phyloP scores from a whole-genome alignment of 768 basidiomycete species.

The Pleurotus ostreatus region DNA sequence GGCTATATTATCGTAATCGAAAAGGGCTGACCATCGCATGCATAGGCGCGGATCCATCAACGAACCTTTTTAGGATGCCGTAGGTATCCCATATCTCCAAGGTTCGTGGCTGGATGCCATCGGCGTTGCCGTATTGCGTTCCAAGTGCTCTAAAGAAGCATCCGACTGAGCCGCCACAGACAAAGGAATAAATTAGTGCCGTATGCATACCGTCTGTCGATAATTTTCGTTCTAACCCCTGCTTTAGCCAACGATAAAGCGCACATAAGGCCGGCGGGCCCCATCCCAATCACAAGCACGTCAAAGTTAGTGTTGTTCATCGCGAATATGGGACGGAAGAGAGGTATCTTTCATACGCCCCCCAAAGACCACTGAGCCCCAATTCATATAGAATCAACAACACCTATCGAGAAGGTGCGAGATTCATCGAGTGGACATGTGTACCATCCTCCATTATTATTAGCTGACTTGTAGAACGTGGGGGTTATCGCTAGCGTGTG shows the following conservation, averaged over 20 bases:
- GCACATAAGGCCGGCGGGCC: conserved; percentile 32
- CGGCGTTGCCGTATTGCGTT: conserved; percentile 12
- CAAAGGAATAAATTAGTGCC: no score
- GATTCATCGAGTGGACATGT: no score
- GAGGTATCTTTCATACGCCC: no score
- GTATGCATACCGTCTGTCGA: conserved; percentile 15
- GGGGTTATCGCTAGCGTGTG: no score
- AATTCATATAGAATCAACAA: no score
- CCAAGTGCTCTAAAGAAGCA: neutral
- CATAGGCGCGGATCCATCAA: conserved; percentile 1
- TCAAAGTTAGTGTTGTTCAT: conserved; percentile 20
- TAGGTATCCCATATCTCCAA: conserved; percentile 18
- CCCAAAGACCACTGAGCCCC: no score
- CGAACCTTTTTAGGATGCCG: conserved; percentile 10
- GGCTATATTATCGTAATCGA: neutral
- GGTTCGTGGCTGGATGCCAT: conserved; percentile 18
- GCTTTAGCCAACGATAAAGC: conserved; percentile 19
- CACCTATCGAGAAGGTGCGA: no score
- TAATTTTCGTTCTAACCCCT: conserved; percentile 20
- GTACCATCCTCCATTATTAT: no score
- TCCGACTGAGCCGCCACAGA: neutral
- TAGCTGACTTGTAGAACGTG: no score
- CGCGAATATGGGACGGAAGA: no score
- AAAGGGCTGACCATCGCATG: neutral
- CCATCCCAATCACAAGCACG: conserved; percentile 36